phyloP scores from a whole-genome alignment of 2,329 filamentous ascomycete species.

The Exophiala sp. region DNA sequence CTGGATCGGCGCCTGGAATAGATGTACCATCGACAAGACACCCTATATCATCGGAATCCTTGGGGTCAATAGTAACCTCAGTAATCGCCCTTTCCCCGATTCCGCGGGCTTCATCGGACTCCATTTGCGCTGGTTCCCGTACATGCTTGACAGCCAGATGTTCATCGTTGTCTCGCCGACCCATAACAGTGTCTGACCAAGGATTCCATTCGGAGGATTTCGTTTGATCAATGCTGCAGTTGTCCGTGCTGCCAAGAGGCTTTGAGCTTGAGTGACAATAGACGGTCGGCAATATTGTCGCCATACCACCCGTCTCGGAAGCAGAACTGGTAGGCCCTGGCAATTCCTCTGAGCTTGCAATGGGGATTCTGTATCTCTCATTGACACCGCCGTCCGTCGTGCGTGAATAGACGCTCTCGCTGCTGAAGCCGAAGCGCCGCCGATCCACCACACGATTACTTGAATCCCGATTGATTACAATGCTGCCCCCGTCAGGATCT shows the following conservation, averaged over 20 bases:
- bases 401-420: constrained; percentile 42
- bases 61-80: neutral
- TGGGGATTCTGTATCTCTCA: constrained; percentile 12
- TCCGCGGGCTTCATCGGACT: constrained; percentile 18
- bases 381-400: constrained; percentile 35
- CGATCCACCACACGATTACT: constrained; percentile 6
- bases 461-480: constrained; percentile 7
- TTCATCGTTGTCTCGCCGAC: neutral
- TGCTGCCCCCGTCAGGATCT: constrained; percentile 7
- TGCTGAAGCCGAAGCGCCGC: constrained; percentile 26
- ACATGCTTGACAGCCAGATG: constrained; percentile 29
- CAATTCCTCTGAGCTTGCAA: constrained; percentile 20
- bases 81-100: neutral
- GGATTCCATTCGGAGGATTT: constrained; percentile 25
- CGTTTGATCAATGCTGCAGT: neutral
- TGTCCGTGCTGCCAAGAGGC: neutral
- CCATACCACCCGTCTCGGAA: constrained; percentile 33
- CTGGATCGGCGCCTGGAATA: constrained; percentile 4
- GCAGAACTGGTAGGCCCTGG: constrained; percentile 6
- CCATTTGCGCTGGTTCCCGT: constrained; percentile 37
- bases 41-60: constrained; percentile 1
- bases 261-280: constrained; percentile 5
- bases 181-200: constrained; percentile 15
- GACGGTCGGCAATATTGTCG: constrained; percentile 35
- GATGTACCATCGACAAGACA: constrained; percentile 11